Evolutionary conservation across 2,329 filamentous ascomycete genomes (phyloP).

Genomic region (Phaeomoniella chlamydospora): DNA sequence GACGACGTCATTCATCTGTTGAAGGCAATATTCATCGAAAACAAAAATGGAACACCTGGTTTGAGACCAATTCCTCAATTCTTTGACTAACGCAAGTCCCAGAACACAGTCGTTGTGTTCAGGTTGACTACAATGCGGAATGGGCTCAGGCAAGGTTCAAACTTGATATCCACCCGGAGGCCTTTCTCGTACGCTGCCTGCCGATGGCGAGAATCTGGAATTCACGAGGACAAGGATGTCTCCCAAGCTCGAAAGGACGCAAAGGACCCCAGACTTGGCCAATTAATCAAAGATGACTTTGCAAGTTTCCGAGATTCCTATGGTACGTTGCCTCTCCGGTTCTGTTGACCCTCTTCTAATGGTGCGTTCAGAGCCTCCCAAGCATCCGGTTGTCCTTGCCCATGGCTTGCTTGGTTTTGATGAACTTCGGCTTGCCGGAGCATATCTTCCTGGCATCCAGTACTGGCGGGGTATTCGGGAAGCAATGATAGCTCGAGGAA

Average conservation of each 20-base stretch:
- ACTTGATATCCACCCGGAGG: too few species aligned
- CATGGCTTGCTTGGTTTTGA: constrained; percentile 55
- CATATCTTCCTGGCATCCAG: constrained; percentile 40
- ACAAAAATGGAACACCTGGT: too few species aligned
- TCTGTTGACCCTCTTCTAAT: background rate
- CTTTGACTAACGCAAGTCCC: too few species aligned
- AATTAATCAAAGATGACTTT: constrained; percentile 46
- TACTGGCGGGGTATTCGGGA: constrained; percentile 53
- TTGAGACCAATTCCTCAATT: too few species aligned
- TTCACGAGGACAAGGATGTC: background rate
- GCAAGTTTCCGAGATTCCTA: constrained; percentile 44
- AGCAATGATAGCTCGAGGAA: constrained; percentile 37
- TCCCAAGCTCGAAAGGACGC: background rate
- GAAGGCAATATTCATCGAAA: too few species aligned
- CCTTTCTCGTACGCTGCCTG: too few species aligned
- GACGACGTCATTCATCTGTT: too few species aligned
- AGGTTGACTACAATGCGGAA: too few species aligned
- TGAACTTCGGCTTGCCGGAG: constrained; percentile 41
- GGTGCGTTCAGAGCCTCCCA: constrained; percentile 22
- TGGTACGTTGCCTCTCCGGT: constrained; percentile 18
- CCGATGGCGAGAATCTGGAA: background rate
- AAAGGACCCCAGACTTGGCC: constrained; percentile 22
- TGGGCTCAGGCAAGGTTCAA: too few species aligned
- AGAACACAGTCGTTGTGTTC: too few species aligned
- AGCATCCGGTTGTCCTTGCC: constrained; percentile 46